Base-by-base conservation (phyloP, 1,284 basidiomycete genomes). In the Apiotrichum veenhuisii region DNA sequence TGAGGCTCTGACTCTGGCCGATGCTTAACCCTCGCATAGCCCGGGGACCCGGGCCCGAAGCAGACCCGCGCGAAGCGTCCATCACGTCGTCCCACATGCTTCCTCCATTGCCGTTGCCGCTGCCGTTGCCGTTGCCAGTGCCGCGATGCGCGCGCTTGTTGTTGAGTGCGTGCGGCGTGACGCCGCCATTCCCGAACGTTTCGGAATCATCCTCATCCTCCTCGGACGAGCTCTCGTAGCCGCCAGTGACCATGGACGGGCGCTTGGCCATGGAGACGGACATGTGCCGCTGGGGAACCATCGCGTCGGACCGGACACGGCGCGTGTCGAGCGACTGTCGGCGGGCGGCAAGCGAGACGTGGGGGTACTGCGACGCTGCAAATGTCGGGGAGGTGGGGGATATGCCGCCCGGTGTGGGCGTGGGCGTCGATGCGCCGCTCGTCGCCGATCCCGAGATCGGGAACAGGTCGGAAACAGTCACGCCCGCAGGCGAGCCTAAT, bases 171-270 rank as follows among this genome's bases (percentile, higher is more conserved):
- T 47, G n/a, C 25, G n/a, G 20, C 25, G 34, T 20, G 10, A 26
- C 36, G 26, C 44, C 27, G n/a, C n/a, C n/a, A n/a, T 36, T 38
- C 22, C 30, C 30, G 30, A 43, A 34, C 15, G 30, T 37, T 14
- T 26, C 22, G 18, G 42, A 36, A 12, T 23, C 25, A 26, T 46
- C 25, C n/a, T 37, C 37, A 8, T 56, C 63, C 22, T 70, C 70
- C 17, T 63, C 67, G 15, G 64, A 60, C 52, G 64, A 68, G 10
- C 64, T 63, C 57, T 73, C 70, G 55, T 69, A 75, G 1, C 73
- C 73, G 20, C 73, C 73, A 11, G 69, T 73, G 22, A 75, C 63
- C 22, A 62, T 43, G 10, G 57, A 58, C 25, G 52, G 48, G 18
- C 57, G 57, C n/a, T 38, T 50, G 10, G 46, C 41, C 42, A 50